Evolutionary conservation across 1,139 yeast species (phyloP), one percentile per base, ranked within the genome.

Genomic region (Geotrichum reessii): DNA sequence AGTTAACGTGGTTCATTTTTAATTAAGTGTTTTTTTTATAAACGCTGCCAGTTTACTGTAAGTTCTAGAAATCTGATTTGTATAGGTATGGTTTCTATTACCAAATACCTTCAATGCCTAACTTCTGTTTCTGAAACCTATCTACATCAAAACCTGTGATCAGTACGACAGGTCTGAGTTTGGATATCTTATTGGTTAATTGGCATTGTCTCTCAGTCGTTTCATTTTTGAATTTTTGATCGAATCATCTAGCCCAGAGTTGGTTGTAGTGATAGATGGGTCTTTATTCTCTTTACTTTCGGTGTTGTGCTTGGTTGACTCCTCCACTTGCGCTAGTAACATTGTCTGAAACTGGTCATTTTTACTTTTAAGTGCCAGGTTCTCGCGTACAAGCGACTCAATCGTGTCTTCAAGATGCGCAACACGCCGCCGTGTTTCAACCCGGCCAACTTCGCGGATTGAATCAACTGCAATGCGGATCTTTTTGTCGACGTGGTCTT

Each of bases 401-500:
- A 52, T 47, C 2, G 55, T 42, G 7, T 48, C 53, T 25, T 52
- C 46, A 9, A 56, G 33, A 11, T 47, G 46, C 14, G 27, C 17
- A 14, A 56, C 47, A 11, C 37, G 50, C 21, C 31, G 28, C 11
- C 33, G 40, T 7, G 50, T 33, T 25, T 53, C 55, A 5, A 12
- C 25, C 19, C 55, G 49, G n/a, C 47, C 58, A 14, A 49, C 44
- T n/a, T 56, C 55, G 19, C 53, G 46, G 14, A 48, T 31, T 5
- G 56, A 52, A 11, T 52, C 56, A 1, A 56, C 58, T 4, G 58
- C 58, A 28, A 56, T 46, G 25, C 28, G 24, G 14, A 56, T 53
- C 27, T 56, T 56, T n/a, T 50, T 53, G 28, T 56, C 58, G 1
- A 56, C 46, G 40, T 56, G 58, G n/a, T 52, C 58, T 27, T 56